Conservation (phyloP, 768 basidiomycete species). For the Leucosporidium scottii region DNA sequence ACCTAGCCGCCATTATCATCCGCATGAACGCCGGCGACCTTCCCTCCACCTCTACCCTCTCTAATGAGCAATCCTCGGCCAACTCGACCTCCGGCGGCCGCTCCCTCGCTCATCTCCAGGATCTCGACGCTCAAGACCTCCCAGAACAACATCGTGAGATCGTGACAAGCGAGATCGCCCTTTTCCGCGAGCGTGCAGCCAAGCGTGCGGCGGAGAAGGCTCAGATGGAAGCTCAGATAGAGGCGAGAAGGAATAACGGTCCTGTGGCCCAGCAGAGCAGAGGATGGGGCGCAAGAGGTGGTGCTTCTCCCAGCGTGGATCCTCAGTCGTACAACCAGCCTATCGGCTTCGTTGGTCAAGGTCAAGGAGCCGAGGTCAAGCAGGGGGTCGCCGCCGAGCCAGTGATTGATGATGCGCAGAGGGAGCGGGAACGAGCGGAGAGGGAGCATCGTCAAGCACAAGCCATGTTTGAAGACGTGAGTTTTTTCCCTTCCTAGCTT, state of each 20-base stretch:
- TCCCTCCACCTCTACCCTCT: slow-evolving; percentile 1
- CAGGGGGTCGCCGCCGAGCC: not conserved
- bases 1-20: slow-evolving; percentile 17
- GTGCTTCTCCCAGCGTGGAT: slow-evolving; percentile 50
- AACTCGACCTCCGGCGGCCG: not conserved
- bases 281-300: slow-evolving; percentile 28
- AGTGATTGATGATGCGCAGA: slow-evolving; percentile 56
- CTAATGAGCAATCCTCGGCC: not conserved
- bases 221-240: slow-evolving; percentile 50
- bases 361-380: slow-evolving; percentile 43
- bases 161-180: slow-evolving; percentile 91
- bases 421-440: slow-evolving; percentile 71
- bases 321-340: slow-evolving; percentile 72
- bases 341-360: slow-evolving; percentile 61
- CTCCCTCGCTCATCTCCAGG: slow-evolving; percentile 83
- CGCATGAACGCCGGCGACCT: slow-evolving; percentile 23
- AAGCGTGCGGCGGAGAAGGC: slow-evolving; percentile 80
- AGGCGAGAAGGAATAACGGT: slow-evolving; percentile 49
- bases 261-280: slow-evolving; percentile 61
- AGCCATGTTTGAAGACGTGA: slow-evolving; percentile 73
- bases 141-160: slow-evolving; percentile 84
- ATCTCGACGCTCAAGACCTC: slow-evolving; percentile 90
- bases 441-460: slow-evolving; percentile 80
- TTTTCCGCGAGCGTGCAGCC: slow-evolving; percentile 88
- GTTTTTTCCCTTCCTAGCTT: slow-evolving; percentile 38